These are phyloP conservation scores for Mucor ambiguus DNA, from an alignment of 371 early-diverging fungal species.

Conservation along the genomic window DNA sequence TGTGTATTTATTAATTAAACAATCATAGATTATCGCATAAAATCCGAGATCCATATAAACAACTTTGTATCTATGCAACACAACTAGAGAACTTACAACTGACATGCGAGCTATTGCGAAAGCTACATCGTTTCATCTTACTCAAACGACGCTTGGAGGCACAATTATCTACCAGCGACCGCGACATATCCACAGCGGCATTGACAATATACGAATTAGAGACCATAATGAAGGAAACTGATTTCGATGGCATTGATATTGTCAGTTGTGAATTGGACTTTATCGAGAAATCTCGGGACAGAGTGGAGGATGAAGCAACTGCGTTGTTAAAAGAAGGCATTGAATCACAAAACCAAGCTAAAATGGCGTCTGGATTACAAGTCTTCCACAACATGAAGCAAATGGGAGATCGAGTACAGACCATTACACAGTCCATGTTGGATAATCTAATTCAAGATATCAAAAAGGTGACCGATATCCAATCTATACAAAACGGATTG, in stretches of 20 bases:
- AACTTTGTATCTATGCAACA: constrained; percentile 57
- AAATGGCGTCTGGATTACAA: constrained; percentile 76
- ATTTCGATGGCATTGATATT: constrained; percentile 69
- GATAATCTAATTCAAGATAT: constrained; percentile 57
- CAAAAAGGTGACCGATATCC: constrained; percentile 62
- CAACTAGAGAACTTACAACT: constrained; percentile 69
- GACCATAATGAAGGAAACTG: constrained; percentile 58
- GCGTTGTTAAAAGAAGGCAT: constrained; percentile 63
- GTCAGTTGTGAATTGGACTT: constrained; percentile 56
- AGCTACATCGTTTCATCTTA: constrained; percentile 66
- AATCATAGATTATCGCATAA: constrained; percentile 56
- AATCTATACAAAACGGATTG: constrained; percentile 65
- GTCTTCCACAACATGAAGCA: constrained; percentile 73
- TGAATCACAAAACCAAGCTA: constrained; percentile 64
- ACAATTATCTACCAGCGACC: constrained; percentile 48
- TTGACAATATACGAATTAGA: constrained; percentile 60
- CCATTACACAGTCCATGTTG: constrained; percentile 49
- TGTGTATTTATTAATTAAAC: background rate
- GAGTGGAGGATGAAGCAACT: constrained; percentile 59
- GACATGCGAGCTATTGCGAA: constrained; percentile 66
- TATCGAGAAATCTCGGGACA: constrained; percentile 47
- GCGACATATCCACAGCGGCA: constrained; percentile 66
- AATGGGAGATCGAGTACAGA: constrained; percentile 54
- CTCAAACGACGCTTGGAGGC: constrained; percentile 63
- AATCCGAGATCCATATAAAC: constrained; percentile 63